A percentile compares a stretch with the other conserved stretches of the same genome.
Evolutionary conservation across 2,329 filamentous ascomycete genomes (phyloP).

Genomic region (Trichoderma aggressivum): DNA sequence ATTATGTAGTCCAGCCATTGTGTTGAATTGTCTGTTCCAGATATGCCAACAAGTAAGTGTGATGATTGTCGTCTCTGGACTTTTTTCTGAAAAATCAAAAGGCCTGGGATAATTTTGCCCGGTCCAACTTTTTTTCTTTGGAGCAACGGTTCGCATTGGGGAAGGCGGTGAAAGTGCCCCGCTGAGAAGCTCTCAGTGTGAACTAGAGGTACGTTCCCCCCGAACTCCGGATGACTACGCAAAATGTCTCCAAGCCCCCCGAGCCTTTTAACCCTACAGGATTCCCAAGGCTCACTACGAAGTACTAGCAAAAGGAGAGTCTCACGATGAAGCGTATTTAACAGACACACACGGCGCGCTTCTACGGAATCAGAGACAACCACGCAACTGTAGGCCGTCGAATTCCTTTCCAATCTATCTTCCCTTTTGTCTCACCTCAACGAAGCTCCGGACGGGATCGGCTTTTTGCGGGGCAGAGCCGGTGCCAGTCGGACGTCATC

Average conservation of each 20-base stretch:
- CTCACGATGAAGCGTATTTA: not conserved
- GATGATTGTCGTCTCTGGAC: conserved; percentile 3
- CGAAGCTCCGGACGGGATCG: not conserved
- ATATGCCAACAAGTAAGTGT: conserved; percentile 16
- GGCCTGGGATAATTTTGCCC: conserved; percentile 11
- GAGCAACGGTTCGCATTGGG: not conserved
- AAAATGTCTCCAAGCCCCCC: not conserved
- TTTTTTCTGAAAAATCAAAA: conserved; percentile 1
- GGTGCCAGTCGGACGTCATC: not conserved
- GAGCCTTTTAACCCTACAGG: not conserved
- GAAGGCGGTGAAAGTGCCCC: conserved; percentile 17
- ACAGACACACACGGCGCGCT: not conserved
- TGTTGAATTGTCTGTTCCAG: conserved; percentile 8
- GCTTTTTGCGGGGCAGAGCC: conserved; percentile 14
- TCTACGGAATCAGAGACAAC: not conserved
- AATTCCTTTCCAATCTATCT: not conserved
- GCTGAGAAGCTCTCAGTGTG: not conserved
- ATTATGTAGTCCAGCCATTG: conserved; percentile 34
- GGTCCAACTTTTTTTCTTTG: conserved; percentile 14
- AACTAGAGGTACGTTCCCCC: not conserved
- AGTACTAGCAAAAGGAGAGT: too few relatives aligned
- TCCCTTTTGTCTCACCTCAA: not conserved
- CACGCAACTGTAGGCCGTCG: not conserved
- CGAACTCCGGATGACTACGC: not conserved
- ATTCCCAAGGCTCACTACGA: not conserved